Evolutionary conservation across 148 eudicot genomes (phyloP).

Genomic region (Persicaria maculosa): DNA sequence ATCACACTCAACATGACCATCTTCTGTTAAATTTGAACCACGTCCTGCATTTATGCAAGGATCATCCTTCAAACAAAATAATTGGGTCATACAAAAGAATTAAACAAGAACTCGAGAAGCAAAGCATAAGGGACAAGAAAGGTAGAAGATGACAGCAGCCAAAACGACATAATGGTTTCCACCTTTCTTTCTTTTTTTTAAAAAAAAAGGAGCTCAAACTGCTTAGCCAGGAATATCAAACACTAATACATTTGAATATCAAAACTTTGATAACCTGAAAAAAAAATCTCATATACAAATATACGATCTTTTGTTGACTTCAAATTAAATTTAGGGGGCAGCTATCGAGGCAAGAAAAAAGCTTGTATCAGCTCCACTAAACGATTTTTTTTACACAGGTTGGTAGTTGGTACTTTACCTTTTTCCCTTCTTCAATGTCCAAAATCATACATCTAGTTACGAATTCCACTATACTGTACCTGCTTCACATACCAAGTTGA

Average conservation of each 20-base stretch:
- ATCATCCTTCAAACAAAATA: constrained; percentile 57
- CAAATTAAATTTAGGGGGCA: not conserved
- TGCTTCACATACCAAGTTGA: not conserved
- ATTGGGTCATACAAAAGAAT: not conserved
- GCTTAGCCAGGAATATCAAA: constrained; percentile 3
- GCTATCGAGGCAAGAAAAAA: not conserved
- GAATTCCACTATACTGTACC: not conserved
- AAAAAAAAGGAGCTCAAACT: not conserved
- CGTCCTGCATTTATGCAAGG: constrained; percentile 92
- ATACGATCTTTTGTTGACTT: not conserved
- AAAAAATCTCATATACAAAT: not conserved
- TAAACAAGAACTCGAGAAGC: not conserved
- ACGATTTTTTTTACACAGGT: not conserved
- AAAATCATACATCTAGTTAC: not conserved
- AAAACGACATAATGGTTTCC: not conserved
- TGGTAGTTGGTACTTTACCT: not conserved
- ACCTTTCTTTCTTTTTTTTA: too few species aligned
- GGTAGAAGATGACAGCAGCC: not conserved
- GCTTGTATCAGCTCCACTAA: not conserved
- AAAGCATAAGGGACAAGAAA: not conserved
- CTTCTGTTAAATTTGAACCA: constrained; percentile 95
- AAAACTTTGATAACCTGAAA: not conserved
- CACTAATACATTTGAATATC: not conserved
- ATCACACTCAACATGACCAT: constrained; percentile 95
- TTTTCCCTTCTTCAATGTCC: not conserved